phyloP scores from a whole-genome alignment of 768 basidiomycete genomes.

The Leccinum sublutescens region DNA sequence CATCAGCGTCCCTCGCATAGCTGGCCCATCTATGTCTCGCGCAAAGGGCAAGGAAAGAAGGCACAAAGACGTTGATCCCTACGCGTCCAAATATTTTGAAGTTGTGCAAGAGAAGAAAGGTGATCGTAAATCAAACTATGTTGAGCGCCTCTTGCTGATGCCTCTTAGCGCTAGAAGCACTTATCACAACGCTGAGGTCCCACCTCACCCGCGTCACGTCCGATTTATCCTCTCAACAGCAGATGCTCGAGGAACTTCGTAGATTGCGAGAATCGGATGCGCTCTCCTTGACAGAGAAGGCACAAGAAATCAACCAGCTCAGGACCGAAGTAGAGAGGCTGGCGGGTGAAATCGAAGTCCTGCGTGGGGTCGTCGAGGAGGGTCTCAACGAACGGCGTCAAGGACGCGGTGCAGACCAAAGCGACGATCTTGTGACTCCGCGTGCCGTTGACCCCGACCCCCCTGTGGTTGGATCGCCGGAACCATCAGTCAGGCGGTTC shows the following conservation, averaged over 20 bases:
- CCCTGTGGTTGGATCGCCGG: constrained; percentile 5
- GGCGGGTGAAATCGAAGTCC: constrained; percentile 79
- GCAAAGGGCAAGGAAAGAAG: constrained; percentile 30
- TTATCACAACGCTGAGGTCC: constrained; percentile 68
- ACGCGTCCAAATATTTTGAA: constrained; percentile 60
- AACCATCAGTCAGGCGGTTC: constrained; percentile 34
- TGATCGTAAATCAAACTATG: constrained; percentile 31
- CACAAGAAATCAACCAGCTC: constrained; percentile 64
- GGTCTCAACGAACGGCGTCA: constrained; percentile 73
- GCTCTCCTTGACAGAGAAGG: constrained; percentile 54
- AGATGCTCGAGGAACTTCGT: constrained; percentile 64
- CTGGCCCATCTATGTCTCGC: constrained; percentile 22
- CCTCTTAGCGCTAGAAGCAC: constrained; percentile 69
- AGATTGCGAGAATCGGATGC: constrained; percentile 62
- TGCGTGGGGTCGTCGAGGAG: constrained; percentile 85
- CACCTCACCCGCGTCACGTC: constrained; percentile 77
- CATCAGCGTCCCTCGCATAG: constrained; percentile 12
- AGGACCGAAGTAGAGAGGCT: constrained; percentile 77
- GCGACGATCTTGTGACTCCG: neutral
- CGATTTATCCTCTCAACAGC: constrained; percentile 76
- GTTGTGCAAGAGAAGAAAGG: constrained; percentile 90
- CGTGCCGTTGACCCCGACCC: neutral
- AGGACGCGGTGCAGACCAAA: constrained; percentile 42
- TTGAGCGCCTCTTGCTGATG: constrained; percentile 8
- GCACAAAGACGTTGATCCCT: constrained; percentile 35